Evolutionary conservation across 148 eudicot species (phyloP), one percentile per base, ranked within the genome.

Genomic region (Chenopodium berlandieri): DNA sequence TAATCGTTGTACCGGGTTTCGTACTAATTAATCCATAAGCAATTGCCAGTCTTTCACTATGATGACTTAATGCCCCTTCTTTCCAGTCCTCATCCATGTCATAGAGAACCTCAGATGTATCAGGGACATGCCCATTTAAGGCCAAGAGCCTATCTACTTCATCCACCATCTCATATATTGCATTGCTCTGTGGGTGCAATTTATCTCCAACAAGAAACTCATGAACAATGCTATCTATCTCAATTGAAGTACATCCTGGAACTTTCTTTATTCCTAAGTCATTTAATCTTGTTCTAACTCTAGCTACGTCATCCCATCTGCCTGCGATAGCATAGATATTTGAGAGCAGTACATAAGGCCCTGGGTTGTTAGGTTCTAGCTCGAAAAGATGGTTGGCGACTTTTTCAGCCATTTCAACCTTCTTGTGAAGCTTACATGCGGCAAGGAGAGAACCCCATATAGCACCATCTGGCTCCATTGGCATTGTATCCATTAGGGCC

Each of bases 161-260:
- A 77, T 89, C 88, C 63, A 86, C 77, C 92, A 86, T 89, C 71
- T 83, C 73, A 76, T 89, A 88, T 76, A 89, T 89, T 22, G 86
- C 80, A 31, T 79, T 50, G 40, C 83, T 83, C 74, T 83, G 85
- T 65, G 90, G 87, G 74, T 91, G 94, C 23, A 87, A 37, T 84
- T 85, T 87, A 66, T 90, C 94, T 30, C 89, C 84, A 1, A 84
- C 91, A 25, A 91, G 44, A 72, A 91, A 91, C 83, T 90, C 92
- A 20, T 88, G 86, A 58, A 85, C 86, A 63, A 85, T 78, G 68
- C 90, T 87, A 83, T 86, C 78, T 17, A 91, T 86, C 82, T 88
- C 92, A 69, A 90, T 90, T 2, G 91, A 90, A 52, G 90, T 91
- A 82, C 94, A 90, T 3, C 92, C 94, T 0, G 92, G 94, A 22